Conservation (phyloP, 1,139 yeast genomes). For the Lodderomyces beijingensis region DNA sequence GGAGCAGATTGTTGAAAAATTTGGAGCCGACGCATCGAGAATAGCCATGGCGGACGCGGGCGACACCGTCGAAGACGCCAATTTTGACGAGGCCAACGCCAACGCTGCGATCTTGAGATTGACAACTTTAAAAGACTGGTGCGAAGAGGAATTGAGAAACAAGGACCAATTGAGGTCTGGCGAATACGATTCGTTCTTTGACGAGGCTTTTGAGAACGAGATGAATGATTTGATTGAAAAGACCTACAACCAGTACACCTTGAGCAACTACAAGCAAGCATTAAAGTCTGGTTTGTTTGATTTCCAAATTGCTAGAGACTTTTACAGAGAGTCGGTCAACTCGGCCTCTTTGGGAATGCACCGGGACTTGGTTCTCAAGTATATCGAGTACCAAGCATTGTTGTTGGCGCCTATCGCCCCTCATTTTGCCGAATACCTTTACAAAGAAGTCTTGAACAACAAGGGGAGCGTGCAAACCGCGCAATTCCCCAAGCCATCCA, state of each 20-base stretch:
- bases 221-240: constrained; percentile 78
- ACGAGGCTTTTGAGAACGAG: constrained; percentile 87
- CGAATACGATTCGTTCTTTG: constrained; percentile 65
- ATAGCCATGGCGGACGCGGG: constrained; percentile 99
- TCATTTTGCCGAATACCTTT: constrained; percentile 87
- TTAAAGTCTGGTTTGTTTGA: constrained; percentile 90
- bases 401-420: constrained; percentile 92
- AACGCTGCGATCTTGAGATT: constrained; percentile 96
- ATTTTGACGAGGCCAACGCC: constrained; percentile 94
- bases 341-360: constrained; percentile 63
- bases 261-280: constrained; percentile 82
- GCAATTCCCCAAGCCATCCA: constrained; percentile 68
- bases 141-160: constrained; percentile 63
- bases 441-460: constrained; percentile 72
- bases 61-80: constrained; percentile 95
- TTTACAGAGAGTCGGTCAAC: constrained; percentile 79
- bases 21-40: constrained; percentile 97
- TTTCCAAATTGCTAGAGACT: constrained; percentile 92
- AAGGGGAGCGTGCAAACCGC: constrained; percentile 66
- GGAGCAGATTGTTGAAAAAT: constrained; percentile 77
- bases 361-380: constrained; percentile 71
- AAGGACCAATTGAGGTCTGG: constrained; percentile 65
- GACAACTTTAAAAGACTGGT: constrained; percentile 92
- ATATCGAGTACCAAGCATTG: constrained; percentile 81
- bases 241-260: constrained; percentile 63